phyloP scores from a whole-genome alignment of 495 filamentous ascomycete genomes.

The Aspergillus leporis region DNA sequence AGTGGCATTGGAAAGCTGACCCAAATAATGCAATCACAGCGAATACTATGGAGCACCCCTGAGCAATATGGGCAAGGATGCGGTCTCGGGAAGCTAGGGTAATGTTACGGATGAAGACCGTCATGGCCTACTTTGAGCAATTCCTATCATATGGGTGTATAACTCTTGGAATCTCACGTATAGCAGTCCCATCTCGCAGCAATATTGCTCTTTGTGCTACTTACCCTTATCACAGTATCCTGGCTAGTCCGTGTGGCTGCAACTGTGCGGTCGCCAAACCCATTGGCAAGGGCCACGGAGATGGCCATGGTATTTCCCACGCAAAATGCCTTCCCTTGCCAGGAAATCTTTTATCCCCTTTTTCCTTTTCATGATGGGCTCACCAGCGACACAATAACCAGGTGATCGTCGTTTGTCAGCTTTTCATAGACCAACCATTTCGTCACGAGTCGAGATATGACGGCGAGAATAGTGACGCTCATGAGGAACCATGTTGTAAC shows the following conservation, averaged over 20 bases:
- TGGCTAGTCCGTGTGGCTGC: slow-evolving; percentile 16
- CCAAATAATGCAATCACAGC: slow-evolving; percentile 21
- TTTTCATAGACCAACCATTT: slow-evolving; percentile 27
- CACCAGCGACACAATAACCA: slow-evolving; percentile 22
- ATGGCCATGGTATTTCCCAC: slow-evolving; percentile 23
- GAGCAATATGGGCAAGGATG: slow-evolving; percentile 18
- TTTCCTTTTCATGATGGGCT: neutral
- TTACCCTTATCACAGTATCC: slow-evolving; percentile 33
- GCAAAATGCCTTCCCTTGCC: slow-evolving; percentile 19
- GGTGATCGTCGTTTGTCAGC: slow-evolving; percentile 22
- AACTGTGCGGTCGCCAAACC: slow-evolving; percentile 28
- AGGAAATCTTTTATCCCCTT: neutral
- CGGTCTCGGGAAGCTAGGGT: slow-evolving; percentile 21
- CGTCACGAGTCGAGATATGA: slow-evolving; percentile 26
- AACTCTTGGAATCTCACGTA: too few species aligned
- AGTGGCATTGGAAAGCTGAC: slow-evolving; percentile 28
- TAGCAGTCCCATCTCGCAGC: too few species aligned
- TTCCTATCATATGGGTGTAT: slow-evolving; percentile 35
- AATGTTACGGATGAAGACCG: slow-evolving; percentile 24
- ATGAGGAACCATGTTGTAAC: slow-evolving; percentile 29
- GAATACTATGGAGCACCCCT: slow-evolving; percentile 15
- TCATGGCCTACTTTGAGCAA: slow-evolving; percentile 30
- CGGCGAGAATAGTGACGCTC: slow-evolving; percentile 22
- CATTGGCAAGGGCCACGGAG: slow-evolving; percentile 29
- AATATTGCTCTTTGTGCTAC: too few species aligned